Percentiles rank a stretch among this genome's conserved stretches.
These are phyloP conservation scores for Zymoseptoria ardabiliae DNA, from an alignment of 2,329 filamentous ascomycete species.

Conservation along the genomic window DNA sequence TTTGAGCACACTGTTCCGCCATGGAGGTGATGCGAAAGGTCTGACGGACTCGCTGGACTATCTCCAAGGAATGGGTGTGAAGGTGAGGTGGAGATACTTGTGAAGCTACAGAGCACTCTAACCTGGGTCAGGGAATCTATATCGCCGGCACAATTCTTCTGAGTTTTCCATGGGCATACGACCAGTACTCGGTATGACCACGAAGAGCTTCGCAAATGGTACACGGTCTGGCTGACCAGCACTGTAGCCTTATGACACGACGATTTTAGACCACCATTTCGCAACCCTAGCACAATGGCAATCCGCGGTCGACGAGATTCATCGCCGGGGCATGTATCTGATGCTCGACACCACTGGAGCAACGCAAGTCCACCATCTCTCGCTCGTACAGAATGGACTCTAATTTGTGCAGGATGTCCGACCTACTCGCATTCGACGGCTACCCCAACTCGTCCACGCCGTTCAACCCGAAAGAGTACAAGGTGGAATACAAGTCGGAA, in stretches of 20 bases:
- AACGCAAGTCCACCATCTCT: slow-evolving; percentile 31
- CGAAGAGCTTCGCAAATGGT: background rate
- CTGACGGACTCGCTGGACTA: slow-evolving; percentile 55
- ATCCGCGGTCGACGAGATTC: slow-evolving; percentile 49
- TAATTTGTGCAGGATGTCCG: slow-evolving; percentile 39
- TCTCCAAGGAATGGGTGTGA: slow-evolving; percentile 54
- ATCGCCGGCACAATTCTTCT: slow-evolving; percentile 56
- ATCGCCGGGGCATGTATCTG: slow-evolving; percentile 54
- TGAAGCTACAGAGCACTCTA: background rate
- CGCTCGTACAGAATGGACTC: background rate
- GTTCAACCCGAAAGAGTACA: slow-evolving; percentile 47
- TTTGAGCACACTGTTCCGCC: slow-evolving; percentile 52
- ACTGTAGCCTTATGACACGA: slow-evolving; percentile 44
- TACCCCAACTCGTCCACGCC: slow-evolving; percentile 51
- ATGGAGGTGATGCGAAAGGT: slow-evolving; percentile 52
- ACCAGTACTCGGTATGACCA: slow-evolving; percentile 40
- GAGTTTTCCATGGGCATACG: slow-evolving; percentile 55
- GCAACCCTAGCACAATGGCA: slow-evolving; percentile 52
- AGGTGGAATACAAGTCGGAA: slow-evolving; percentile 46
- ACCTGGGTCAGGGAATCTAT: slow-evolving; percentile 43
- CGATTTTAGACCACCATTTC: slow-evolving; percentile 54
- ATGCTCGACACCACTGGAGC: slow-evolving; percentile 56
- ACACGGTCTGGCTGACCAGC: background rate
- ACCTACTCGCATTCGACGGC: slow-evolving; percentile 53
- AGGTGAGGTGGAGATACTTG: background rate